phyloP scores from a whole-genome alignment of 306 rosid species.

The Lupinus albus region DNA sequence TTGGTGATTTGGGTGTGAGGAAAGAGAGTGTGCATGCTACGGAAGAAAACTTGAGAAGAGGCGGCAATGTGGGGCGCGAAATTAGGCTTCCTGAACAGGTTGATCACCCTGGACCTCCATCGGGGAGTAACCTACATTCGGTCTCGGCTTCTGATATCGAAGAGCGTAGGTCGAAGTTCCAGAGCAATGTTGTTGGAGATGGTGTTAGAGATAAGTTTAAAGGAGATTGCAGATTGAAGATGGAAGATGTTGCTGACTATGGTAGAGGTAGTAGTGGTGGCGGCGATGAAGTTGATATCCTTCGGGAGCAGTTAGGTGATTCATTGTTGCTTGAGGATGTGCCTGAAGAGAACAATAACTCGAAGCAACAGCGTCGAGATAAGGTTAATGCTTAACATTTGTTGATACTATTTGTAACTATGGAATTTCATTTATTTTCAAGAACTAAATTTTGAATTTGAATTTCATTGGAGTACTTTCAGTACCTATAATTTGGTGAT shows the following conservation, averaged over 20 bases:
- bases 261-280: constrained; percentile 2
- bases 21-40: constrained; percentile 33
- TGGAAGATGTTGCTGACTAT: constrained; percentile 31
- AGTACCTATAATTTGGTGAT: not conserved
- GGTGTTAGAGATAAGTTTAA: too few relatives aligned
- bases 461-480: not conserved
- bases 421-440: not conserved
- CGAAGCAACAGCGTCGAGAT: constrained; percentile 57
- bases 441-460: constrained; percentile 6
- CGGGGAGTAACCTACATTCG: constrained; percentile 56
- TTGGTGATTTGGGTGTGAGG: constrained; percentile 41
- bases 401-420: constrained; percentile 6
- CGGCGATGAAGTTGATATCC: constrained; percentile 46
- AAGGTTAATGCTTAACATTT: constrained; percentile 55
- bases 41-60: constrained; percentile 42
- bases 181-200: not conserved
- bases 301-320: constrained; percentile 63
- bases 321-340: constrained; percentile 70
- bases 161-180: constrained; percentile 38
- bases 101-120: constrained; percentile 62
- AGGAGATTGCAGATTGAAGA: not conserved
- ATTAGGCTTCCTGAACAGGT: constrained; percentile 56
- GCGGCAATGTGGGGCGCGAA: constrained; percentile 43
- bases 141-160: constrained; percentile 46
- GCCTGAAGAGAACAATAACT: constrained; percentile 54